A percentile compares a stretch with the other conserved stretches of the same genome.
Conservation (phyloP, 139 green algal genomes). For the Desmodesmus armatus region DNA sequence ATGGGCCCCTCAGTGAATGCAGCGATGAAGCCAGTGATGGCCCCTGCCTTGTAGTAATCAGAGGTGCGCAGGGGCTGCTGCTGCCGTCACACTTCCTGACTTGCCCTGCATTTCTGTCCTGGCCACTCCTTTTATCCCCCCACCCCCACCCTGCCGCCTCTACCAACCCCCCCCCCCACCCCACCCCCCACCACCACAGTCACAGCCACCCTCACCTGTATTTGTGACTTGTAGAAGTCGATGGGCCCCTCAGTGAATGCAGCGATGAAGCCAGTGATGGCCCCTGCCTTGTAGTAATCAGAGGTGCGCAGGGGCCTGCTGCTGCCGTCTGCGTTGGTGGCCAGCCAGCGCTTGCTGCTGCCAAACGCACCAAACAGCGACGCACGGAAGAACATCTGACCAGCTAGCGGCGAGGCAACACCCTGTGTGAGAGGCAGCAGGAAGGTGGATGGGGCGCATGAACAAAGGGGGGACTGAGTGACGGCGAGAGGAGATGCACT, state of each 20-base stretch:
- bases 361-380: slow-evolving; percentile 92
- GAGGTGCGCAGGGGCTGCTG: slow-evolving; percentile 51
- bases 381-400: slow-evolving; percentile 95
- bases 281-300: slow-evolving; percentile 76
- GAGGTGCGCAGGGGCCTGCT: slow-evolving; percentile 52
- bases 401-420: slow-evolving; percentile 89
- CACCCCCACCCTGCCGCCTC: no score
- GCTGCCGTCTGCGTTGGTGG: slow-evolving; percentile 83
- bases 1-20: slow-evolving; percentile 93
- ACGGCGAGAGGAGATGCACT: background rate
- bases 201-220: slow-evolving; percentile 68
- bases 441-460: no score
- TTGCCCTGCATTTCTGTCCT: no score
- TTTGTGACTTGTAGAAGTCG: slow-evolving; percentile 98
- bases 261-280: slow-evolving; percentile 86
- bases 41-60: slow-evolving; percentile 76
- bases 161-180: no score
- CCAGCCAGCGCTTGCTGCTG: slow-evolving; percentile 83
- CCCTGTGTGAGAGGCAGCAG: slow-evolving; percentile 67
- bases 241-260: slow-evolving; percentile 93
- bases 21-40: slow-evolving; percentile 86
- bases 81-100: no score
- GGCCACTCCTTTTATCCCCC: no score
- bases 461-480: no score
- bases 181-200: background rate